A percentile compares a stretch with the other conserved stretches of the same genome.
Evolutionary conservation across 2,329 filamentous ascomycete genomes (phyloP).

Genomic region (Verticillium longisporum): DNA sequence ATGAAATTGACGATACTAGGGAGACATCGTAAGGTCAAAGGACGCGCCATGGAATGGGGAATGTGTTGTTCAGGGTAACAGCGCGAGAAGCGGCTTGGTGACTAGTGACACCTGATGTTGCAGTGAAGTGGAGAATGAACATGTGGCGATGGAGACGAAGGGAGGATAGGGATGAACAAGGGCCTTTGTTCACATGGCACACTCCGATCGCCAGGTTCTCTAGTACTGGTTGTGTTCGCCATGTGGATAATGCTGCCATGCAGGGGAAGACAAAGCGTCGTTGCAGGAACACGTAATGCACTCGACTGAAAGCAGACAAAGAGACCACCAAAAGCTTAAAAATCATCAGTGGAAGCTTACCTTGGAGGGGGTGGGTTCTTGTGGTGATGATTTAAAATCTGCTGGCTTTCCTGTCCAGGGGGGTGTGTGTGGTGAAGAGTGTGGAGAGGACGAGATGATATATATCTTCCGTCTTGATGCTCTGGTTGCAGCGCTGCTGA

Average conservation of each 20-base stretch:
- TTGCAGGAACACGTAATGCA: not conserved
- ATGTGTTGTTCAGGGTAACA: not conserved
- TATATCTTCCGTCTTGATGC: constrained; percentile 1
- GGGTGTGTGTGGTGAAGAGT: constrained; percentile 8
- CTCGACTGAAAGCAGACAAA: too few species aligned
- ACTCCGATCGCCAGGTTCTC: not conserved
- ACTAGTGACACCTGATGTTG: not conserved
- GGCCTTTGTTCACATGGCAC: not conserved
- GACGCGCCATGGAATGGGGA: not conserved
- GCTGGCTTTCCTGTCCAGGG: constrained; percentile 15
- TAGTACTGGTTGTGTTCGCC: not conserved
- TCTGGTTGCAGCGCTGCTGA: constrained; percentile 1
- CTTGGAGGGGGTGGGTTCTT: not conserved
- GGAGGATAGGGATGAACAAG: not conserved
- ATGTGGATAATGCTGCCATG: not conserved
- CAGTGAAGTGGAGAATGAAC: constrained; percentile 8
- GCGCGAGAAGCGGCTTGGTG: not conserved
- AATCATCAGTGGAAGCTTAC: not conserved
- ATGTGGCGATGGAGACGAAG: constrained; percentile 15
- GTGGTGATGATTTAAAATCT: constrained; percentile 9
- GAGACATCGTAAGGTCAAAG: not conserved
- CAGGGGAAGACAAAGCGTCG: not conserved
- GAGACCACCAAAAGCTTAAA: not conserved
- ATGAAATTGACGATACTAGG: not conserved
- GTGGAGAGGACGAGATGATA: constrained; percentile 3